Conservation (phyloP, 1,139 yeast species). For the Geotrichum histeridarum region DNA sequence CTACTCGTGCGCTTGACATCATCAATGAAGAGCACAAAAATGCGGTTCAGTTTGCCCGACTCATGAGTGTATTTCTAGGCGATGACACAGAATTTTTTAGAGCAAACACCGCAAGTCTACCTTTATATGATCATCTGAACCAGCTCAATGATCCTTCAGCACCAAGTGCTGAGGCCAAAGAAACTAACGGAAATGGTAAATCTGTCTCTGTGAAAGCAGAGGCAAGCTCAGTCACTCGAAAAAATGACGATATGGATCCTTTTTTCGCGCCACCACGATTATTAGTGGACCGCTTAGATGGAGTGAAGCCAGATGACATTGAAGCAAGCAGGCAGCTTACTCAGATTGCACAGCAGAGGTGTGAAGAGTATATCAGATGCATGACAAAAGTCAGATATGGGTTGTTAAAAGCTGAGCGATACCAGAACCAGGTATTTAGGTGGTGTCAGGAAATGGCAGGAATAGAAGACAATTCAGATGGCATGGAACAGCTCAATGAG, state of each 20-base stretch:
- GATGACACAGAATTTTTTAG: conserved; percentile 72
- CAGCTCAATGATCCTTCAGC: conserved; percentile 21
- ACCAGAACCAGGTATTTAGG: conserved; percentile 59
- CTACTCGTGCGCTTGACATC: conserved; percentile 66
- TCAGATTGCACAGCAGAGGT: conserved; percentile 75
- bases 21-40: conserved; percentile 77
- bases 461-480: conserved; percentile 38
- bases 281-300: conserved; percentile 43
- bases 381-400: conserved; percentile 67
- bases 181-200: background rate
- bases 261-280: conserved; percentile 61
- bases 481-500: conserved; percentile 7
- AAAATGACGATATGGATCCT: conserved; percentile 45
- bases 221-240: background rate
- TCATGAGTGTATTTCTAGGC: conserved; percentile 76
- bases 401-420: conserved; percentile 68
- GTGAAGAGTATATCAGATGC: conserved; percentile 82
- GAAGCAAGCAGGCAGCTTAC: conserved; percentile 62
- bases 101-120: conserved; percentile 56
- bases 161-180: background rate
- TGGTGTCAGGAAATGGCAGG: conserved; percentile 90
- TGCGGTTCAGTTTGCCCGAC: conserved; percentile 61
- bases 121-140: conserved; percentile 62
- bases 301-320: conserved; percentile 49
- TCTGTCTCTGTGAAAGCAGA: background rate